Evolutionary conservation across 345 rosid genomes (phyloP), one percentile per base, ranked within the genome.

Genomic region (Citropsis articulata): DNA sequence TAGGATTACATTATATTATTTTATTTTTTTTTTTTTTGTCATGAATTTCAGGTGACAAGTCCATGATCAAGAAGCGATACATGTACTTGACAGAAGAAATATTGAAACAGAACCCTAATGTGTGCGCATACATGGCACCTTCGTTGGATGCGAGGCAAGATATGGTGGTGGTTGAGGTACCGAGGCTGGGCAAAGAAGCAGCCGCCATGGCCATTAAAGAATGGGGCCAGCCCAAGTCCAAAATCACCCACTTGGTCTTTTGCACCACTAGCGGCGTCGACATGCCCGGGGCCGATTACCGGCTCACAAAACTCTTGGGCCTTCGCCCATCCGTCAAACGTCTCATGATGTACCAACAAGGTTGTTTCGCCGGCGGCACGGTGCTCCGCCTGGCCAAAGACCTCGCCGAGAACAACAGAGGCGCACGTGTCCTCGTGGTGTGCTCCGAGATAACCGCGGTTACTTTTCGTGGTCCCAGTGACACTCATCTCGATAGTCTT

Each of bases 271-370:
- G 88, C 21, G 91, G 90, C 1, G 86, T 85, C 0, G 91, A 86
- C 84, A 88, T 89, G 91, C 91, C 91, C 2, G 91, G 92, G 2
- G 89, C 86, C 28, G 92, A 89, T 75, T 88, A 85, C 80, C 88
- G 85, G 71, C 91, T 89, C 78, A 82, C 89, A 61, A 89, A 89
- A 77, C 88, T 89, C 62, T 38, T 89, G 28, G 91, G 92, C 30
- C 86, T 89, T 14, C 86, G 88, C 45, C 86, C 92, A 1, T 81
- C 87, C 0, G 87, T 89, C 25, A 87, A 89, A 69, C 87, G 90
- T 7, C 79, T 78, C 80, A 89, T 89, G 92, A 85, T 89, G 88
- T 87, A 87, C 72, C 92, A 87, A 66, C 90, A 87, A 64, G 90
- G 90, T 2, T 88, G 91, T 67, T 88, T 80, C 5, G 89, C 83